Percentiles rank a stretch among this genome's conserved stretches.
phyloP scores from a whole-genome alignment of 2,329 filamentous ascomycete genomes.

The Macrophomina phaseolina region DNA sequence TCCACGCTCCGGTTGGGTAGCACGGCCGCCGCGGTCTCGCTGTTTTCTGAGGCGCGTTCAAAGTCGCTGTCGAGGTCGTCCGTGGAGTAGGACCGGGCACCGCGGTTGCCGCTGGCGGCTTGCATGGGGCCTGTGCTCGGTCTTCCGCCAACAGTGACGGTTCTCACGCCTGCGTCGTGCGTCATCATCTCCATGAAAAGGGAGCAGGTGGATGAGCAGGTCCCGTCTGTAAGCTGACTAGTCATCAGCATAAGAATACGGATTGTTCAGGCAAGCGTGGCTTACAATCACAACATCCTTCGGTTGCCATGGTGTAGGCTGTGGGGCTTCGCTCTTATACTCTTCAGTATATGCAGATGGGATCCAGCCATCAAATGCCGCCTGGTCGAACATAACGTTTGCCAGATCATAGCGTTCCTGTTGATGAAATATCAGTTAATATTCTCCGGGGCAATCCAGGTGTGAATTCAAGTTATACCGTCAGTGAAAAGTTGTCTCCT shows the following conservation, averaged over 20 bases:
- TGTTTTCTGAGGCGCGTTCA: conserved; percentile 28
- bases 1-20: conserved; percentile 16
- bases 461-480: conserved; percentile 25
- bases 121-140: conserved; percentile 62
- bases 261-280: not conserved
- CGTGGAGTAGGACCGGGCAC: conserved; percentile 46
- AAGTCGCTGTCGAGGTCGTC: conserved; percentile 44
- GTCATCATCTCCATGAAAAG: conserved; percentile 60
- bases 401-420: conserved; percentile 30
- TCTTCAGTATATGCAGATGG: not conserved
- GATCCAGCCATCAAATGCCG: conserved; percentile 7
- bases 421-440: not conserved
- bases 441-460: no score
- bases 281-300: conserved; percentile 40
- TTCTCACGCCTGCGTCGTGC: conserved; percentile 56
- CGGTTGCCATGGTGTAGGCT: conserved; percentile 38
- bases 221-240: conserved; percentile 54
- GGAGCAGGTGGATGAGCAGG: conserved; percentile 63
- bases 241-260: not conserved
- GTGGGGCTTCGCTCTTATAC: not conserved
- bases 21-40: not conserved
- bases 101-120: conserved; percentile 64
- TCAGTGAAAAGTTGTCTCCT: conserved; percentile 46
- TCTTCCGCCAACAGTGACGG: conserved; percentile 62
- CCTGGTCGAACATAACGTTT: conserved; percentile 21